phyloP scores from a whole-genome alignment of 1,284 basidiomycete species.

The Irpex sp. region DNA sequence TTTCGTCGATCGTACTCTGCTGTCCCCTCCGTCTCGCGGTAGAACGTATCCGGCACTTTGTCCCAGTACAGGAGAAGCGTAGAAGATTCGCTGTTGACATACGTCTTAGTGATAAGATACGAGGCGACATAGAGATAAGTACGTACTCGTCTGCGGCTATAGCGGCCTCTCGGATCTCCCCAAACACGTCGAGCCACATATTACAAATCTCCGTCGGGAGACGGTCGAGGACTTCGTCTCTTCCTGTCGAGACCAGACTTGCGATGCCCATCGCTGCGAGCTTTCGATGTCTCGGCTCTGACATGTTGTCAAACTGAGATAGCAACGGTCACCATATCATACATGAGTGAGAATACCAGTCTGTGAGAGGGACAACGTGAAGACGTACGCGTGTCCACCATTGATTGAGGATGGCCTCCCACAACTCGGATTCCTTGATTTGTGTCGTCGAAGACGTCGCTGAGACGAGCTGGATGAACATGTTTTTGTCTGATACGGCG shows the following conservation, averaged over 20 bases:
- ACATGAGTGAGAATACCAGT: background rate
- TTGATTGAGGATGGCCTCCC: constrained; percentile 64
- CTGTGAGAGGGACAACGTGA: too few species aligned
- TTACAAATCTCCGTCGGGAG: constrained; percentile 77
- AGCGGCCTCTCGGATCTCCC: constrained; percentile 74
- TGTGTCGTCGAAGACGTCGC: constrained; percentile 46
- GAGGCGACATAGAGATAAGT: too few species aligned
- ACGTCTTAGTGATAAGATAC: too few species aligned
- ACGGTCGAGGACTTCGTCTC: constrained; percentile 63
- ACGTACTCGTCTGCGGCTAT: constrained; percentile 20
- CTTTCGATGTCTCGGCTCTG: constrained; percentile 70
- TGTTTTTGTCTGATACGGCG: constrained; percentile 51
- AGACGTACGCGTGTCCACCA: constrained; percentile 51
- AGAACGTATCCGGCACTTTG: constrained; percentile 48
- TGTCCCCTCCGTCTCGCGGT: constrained; percentile 54
- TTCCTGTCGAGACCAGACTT: constrained; percentile 62
- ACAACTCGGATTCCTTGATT: constrained; percentile 48
- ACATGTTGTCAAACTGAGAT: constrained; percentile 77
- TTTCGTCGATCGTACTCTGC: constrained; percentile 66
- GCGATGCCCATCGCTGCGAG: constrained; percentile 71
- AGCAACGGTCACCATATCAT: background rate
- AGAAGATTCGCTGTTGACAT: constrained; percentile 3
- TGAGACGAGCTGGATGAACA: constrained; percentile 63
- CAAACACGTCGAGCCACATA: constrained; percentile 86
- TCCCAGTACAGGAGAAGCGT: constrained; percentile 62